Evolutionary conservation across 73 alveolate species (phyloP), one percentile per base, ranked within the genome.

Genomic region (Tetrahymena borealis): DNA sequence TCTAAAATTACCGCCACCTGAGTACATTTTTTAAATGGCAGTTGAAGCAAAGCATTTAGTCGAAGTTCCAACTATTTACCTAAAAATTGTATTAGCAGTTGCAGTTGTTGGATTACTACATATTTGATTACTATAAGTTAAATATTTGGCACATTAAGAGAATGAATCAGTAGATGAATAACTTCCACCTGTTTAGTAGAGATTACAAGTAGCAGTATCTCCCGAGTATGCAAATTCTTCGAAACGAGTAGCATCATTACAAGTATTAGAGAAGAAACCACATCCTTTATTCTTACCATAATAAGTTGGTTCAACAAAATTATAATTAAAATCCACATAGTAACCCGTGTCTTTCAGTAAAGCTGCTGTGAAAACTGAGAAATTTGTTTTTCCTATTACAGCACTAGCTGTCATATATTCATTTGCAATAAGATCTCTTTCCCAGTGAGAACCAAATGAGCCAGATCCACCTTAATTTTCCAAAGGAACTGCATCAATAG

Each of bases 331-430:
- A 12, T 42, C 79, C 24, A 33, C 7, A 16, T 42, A 42, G 7
- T 42, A 42, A 3, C 79, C 79, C 7, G 79, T 42, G 31, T 42
- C 79, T 42, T n/a, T 1, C 16, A 42, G 79, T 13, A 42, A 42
- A 33, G 36, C 24, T 42, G 79, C 79, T 42, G 79, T 42, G 31
- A 42, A 42, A 42, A 42, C 7, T 12, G 79, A 42, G 24, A 42
- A 42, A 16, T 33, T 42, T 0, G 79, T 42, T 42, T 42, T 42
- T 12, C 79, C 79, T n/a, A 42, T 9, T 13, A 42, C 79, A 16
- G 79, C 95, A 79, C 92, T 92, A 78, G 93, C 91, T 38, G 93
- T 92, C 93, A 92, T 92, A 24, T 79, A 38, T 92, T 92, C 95
- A 33, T 92, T 20, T 31, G 60, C 78, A 16, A 92, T 79, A 5